Evolutionary conservation across 2,329 filamentous ascomycete species (phyloP), one percentile per base, ranked within the genome.

Genomic region (Penicillium corylophilum): DNA sequence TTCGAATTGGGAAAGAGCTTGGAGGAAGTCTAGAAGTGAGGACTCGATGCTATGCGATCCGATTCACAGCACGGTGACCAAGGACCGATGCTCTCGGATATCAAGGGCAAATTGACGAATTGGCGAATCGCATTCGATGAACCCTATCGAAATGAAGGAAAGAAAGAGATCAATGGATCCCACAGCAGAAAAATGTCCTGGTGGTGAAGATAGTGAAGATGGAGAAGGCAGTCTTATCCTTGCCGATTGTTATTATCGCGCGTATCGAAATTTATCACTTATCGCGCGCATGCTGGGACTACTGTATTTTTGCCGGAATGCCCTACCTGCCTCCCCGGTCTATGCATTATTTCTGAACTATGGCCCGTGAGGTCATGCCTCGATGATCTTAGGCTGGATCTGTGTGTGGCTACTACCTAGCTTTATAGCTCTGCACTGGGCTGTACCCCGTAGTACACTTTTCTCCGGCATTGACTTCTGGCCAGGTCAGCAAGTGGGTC

Each of bases 161-260:
- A 16, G 6, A 18, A 35, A 18, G 9, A 3, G 4, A 36, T 10
- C 16, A 36, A 36, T 36, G 16, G 10, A 38, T 38, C 35, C 18
- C 10, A 10, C 9, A 5, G 16, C 18, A 36, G 33, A 9, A n/a
- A 36, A 18, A 36, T 5, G 16, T 4, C 33, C 26, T 10, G 26
- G 26, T 6, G 26, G 35, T 38, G 41, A 45, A 45, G 51, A 40
- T 50, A 2, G 54, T 38, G 48, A 57, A 55, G 50, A 52, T 44
- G 44, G 26, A 57, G 52, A 56, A 53, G 36, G 51, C 55, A 24
- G 23, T 56, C 55, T 58, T 58, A 58, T 60, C 55, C 57, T 46
- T 38, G 39, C 50, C 42, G 50, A 56, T 50, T 60, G 47, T 60
- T 54, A 56, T 56, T 55, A 55, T 56, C 54, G 45, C 44, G 45